phyloP scores from a whole-genome alignment of 2,329 filamentous ascomycete genomes.

The Hirsutella rhossiliensis region DNA sequence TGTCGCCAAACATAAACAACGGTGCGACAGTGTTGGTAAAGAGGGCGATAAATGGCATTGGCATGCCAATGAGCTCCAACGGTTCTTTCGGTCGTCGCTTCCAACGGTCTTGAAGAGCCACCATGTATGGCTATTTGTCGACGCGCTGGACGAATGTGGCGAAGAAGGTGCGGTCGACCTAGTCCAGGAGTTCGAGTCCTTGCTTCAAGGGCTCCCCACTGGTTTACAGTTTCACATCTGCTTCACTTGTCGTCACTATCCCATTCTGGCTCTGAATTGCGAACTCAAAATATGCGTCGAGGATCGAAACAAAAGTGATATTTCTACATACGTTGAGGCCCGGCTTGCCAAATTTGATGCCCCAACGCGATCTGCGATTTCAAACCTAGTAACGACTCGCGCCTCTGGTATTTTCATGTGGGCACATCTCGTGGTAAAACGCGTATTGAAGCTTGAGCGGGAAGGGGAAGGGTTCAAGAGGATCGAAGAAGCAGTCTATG shows the following conservation, averaged over 20 bases:
- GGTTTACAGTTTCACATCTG: conserved; percentile 12
- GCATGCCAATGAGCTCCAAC: conserved; percentile 10
- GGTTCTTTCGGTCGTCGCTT: conserved; percentile 10
- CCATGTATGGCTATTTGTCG: conserved; percentile 17
- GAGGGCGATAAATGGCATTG: conserved; percentile 14
- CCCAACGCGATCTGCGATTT: background rate
- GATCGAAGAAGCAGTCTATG: conserved; percentile 12
- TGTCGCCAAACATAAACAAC: conserved; percentile 5
- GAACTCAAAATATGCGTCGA: conserved; percentile 16
- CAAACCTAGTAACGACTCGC: conserved; percentile 10
- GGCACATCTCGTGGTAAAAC: conserved; percentile 17
- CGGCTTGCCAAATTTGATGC: conserved; percentile 6
- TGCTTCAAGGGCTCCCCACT: background rate
- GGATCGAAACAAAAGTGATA: conserved; percentile 16
- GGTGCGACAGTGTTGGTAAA: conserved; percentile 3
- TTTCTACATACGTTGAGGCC: conserved; percentile 14
- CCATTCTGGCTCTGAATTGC: conserved; percentile 10
- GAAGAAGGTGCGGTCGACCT: conserved; percentile 10
- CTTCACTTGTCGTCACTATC: conserved; percentile 20
- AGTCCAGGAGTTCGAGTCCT: conserved; percentile 8
- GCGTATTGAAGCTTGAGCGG: conserved; percentile 6
- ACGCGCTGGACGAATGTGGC: conserved; percentile 23
- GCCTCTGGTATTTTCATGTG: conserved; percentile 23
- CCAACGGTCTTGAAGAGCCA: conserved; percentile 7
- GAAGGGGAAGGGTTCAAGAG: conserved; percentile 1